Evolutionary conservation across 371 early-diverging fungal genomes (phyloP).

Genomic region (Lichtheimia ornata): DNA sequence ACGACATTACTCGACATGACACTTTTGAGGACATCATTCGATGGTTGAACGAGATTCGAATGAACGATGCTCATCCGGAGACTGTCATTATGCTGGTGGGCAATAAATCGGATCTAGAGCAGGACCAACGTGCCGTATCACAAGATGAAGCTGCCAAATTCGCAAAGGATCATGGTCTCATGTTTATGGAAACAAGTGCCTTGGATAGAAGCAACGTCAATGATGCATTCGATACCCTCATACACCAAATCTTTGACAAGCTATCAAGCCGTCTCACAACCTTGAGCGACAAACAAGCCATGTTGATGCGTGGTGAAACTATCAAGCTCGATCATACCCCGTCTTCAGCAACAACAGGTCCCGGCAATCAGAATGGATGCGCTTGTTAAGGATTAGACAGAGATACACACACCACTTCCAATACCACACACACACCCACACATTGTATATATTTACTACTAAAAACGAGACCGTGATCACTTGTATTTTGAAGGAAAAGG

Average conservation of each 20-base stretch:
- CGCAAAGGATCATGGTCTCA: constrained; percentile 80
- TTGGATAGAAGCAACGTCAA: constrained; percentile 90
- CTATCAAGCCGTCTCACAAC: constrained; percentile 3
- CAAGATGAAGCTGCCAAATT: constrained; percentile 86
- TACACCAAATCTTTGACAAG: constrained; percentile 6
- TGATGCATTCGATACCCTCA: constrained; percentile 47
- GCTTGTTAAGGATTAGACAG: no score
- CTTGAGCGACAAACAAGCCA: constrained; percentile 9
- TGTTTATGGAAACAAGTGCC: constrained; percentile 94
- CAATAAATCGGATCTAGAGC: constrained; percentile 96
- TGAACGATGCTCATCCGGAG: constrained; percentile 93
- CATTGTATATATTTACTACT: no score
- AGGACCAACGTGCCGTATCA: constrained; percentile 74
- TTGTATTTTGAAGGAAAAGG: no score
- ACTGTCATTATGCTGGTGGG: constrained; percentile 96
- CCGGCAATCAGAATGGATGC: background rate
- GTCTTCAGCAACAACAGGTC: background rate
- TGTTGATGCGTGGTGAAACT: constrained; percentile 8
- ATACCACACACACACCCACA: no score
- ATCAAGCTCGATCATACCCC: constrained; percentile 6
- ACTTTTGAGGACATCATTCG: constrained; percentile 90
- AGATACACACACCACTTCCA: no score
- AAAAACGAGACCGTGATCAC: no score
- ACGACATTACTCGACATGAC: constrained; percentile 94
- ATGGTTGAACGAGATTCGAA: constrained; percentile 98